phyloP scores from a whole-genome alignment of 2,329 filamentous ascomycete genomes.

The Apiospora arundinis region DNA sequence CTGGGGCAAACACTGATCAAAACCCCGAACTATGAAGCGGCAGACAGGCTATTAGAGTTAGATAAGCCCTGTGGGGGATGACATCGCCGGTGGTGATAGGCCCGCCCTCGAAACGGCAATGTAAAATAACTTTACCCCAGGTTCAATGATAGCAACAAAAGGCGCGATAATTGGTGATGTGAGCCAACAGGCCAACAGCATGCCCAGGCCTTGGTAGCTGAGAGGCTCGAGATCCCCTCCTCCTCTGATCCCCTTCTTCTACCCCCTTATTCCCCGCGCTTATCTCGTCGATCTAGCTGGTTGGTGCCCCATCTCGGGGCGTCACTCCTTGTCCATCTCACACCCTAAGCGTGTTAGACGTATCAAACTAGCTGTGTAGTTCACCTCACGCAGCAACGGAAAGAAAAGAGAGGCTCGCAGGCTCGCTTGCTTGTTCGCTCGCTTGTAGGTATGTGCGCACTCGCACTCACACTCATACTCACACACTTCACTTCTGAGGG shows the following conservation, averaged over 20 bases:
- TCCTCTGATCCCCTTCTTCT: neutral
- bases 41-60: constrained; percentile 17
- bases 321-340: neutral
- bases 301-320: neutral
- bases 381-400: constrained; percentile 6
- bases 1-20: constrained; percentile 10
- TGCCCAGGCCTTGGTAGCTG: neutral
- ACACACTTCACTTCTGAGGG: neutral
- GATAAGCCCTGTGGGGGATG: constrained; percentile 36
- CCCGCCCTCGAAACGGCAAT: constrained; percentile 17
- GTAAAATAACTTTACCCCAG: constrained; percentile 35
- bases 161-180: constrained; percentile 24
- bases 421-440: neutral
- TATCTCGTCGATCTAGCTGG: constrained; percentile 5
- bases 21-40: neutral
- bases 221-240: constrained; percentile 21
- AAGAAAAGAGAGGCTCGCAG: neutral
- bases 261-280: neutral
- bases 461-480: neutral
- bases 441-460: neutral
- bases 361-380: neutral
- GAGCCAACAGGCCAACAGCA: constrained; percentile 18
- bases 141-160: constrained; percentile 30
- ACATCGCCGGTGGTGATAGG: constrained; percentile 31
- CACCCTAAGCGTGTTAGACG: neutral